Percentiles rank a stretch among this genome's conserved stretches.
These are phyloP conservation scores for Wickerhamomyces chaumierensis DNA, from an alignment of 805 yeast species.

Conservation along the genomic window DNA sequence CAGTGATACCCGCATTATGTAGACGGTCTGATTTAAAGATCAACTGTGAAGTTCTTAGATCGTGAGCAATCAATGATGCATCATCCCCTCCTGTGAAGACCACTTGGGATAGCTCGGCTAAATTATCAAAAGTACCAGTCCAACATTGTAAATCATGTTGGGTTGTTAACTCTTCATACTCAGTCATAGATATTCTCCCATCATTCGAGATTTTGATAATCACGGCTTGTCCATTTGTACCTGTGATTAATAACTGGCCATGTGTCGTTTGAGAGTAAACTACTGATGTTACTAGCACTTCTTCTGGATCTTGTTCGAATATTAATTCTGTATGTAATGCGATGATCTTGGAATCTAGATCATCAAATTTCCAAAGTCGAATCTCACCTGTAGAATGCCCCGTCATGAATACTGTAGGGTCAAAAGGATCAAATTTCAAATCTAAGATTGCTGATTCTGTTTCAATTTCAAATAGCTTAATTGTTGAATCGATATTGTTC, in stretches of 20 bases:
- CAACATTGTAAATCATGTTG: conserved; percentile 75
- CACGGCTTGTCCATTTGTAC: conserved; percentile 56
- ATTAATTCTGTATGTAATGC: conserved; percentile 27
- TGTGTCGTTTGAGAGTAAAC: conserved; percentile 37
- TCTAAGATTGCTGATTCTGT: conserved; percentile 67
- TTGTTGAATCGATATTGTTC: conserved; percentile 12
- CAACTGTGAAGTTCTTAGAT: conserved; percentile 30
- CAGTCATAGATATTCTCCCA: conserved; percentile 15
- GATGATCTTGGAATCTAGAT: not conserved
- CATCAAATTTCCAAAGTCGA: conserved; percentile 42
- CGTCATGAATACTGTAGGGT: conserved; percentile 35
- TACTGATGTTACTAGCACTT: conserved; percentile 51
- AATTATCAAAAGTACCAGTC: conserved; percentile 66
- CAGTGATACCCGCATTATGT: conserved; percentile 88
- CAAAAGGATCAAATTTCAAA: conserved; percentile 52
- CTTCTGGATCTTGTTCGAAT: conserved; percentile 26
- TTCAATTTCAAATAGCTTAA: conserved; percentile 13
- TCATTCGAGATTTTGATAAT: conserved; percentile 22
- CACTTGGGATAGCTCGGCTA: conserved; percentile 40
- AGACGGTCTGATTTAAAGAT: conserved; percentile 35
- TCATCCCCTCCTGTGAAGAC: conserved; percentile 91
- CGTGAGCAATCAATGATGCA: conserved; percentile 63
- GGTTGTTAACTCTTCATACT: conserved; percentile 13
- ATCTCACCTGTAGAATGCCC: conserved; percentile 80
- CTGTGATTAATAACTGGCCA: conserved; percentile 38